Base-by-base conservation (phyloP, 306 rosid species). In the Pyrus pyrifolia region DNA sequence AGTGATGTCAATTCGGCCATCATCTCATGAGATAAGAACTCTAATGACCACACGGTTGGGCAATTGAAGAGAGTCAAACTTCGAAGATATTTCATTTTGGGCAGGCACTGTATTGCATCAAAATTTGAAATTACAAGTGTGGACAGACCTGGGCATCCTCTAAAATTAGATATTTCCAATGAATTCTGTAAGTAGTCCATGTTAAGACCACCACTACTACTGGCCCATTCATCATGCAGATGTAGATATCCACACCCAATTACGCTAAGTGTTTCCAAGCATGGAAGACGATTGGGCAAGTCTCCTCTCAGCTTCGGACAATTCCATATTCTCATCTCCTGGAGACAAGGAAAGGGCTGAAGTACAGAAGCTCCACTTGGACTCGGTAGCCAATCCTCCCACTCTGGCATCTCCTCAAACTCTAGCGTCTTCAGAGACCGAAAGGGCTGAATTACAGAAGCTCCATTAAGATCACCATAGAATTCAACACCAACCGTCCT, bases 241-340 rank as follows among this genome's bases (percentile, higher is more conserved):
- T 1, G 15, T 12, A 60, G 30, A 60, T 4, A 3, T 15, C 0
- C 33, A 60, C 65, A 60, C 3, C 17, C 0, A 0, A 0, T 0
- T 33, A 60, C 65, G 0, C 0, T 0, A 60, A 60, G 65, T 12
- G 42, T 0, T 60, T 14, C 2, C 65, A 60, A 60, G 33, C 31
- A 25, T 0, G 65, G n/a, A 31, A 42, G 45, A 55, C 33, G 30
- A 61, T 51, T 51, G 8, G 63, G 66, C 10, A 57, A 33, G 22
- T 49, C 11, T 72, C 66, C 76, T 31, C 14, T 59, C 18, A 73
- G 42, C 22, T 40, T 59, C 17, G 42, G 58, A 42, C 76, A 73
- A 7, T 35, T 7, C 0, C 8, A 1, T 22, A 61, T 4, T 4
- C 0, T 14, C 21, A 73, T 4, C 42, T 18, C 8, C 9, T 12